Evolutionary conservation across 805 yeast species (phyloP).

Genomic region (Sugiyamaella marilandica): DNA sequence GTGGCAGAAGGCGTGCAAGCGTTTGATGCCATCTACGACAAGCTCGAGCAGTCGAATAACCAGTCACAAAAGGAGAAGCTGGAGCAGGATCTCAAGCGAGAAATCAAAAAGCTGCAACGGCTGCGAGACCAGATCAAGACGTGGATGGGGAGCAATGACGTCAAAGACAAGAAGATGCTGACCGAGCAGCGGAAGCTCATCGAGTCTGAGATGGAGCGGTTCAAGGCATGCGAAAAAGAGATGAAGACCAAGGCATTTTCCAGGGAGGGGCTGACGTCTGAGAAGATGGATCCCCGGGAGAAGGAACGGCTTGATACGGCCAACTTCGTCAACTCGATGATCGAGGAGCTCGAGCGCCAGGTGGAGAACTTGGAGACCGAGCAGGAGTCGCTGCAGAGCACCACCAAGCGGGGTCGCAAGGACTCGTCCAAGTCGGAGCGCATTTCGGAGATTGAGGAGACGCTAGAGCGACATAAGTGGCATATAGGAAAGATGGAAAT

Average conservation of each 20-base stretch:
- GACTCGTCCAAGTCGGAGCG: conserved; percentile 53
- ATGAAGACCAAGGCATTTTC: conserved; percentile 92
- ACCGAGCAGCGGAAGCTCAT: conserved; percentile 70
- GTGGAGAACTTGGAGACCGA: conserved; percentile 73
- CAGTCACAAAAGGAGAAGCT: conserved; percentile 89
- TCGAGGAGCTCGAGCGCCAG: conserved; percentile 80
- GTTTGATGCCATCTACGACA: conserved; percentile 82
- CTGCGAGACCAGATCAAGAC: conserved; percentile 91
- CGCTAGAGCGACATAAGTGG: conserved; percentile 67
- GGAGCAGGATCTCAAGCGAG: conserved; percentile 84
- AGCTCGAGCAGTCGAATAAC: conserved; percentile 73
- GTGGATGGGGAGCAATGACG: conserved; percentile 88
- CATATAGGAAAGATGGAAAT: conserved; percentile 76
- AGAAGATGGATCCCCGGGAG: conserved; percentile 70
- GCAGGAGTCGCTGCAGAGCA: conserved; percentile 48
- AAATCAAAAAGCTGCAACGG: conserved; percentile 89
- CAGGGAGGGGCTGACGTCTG: conserved; percentile 81
- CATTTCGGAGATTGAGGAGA: conserved; percentile 57
- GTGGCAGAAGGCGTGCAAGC: conserved; percentile 86
- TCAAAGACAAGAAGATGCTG: conserved; percentile 79
- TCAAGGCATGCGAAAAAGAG: conserved; percentile 88
- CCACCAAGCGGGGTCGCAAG: conserved; percentile 56
- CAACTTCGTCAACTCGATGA: conserved; percentile 60
- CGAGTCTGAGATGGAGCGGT: conserved; percentile 78
- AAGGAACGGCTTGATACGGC: conserved; percentile 70